Base-by-base conservation (phyloP, 208 protist species). In the Acanthamoeba quina region DNA sequence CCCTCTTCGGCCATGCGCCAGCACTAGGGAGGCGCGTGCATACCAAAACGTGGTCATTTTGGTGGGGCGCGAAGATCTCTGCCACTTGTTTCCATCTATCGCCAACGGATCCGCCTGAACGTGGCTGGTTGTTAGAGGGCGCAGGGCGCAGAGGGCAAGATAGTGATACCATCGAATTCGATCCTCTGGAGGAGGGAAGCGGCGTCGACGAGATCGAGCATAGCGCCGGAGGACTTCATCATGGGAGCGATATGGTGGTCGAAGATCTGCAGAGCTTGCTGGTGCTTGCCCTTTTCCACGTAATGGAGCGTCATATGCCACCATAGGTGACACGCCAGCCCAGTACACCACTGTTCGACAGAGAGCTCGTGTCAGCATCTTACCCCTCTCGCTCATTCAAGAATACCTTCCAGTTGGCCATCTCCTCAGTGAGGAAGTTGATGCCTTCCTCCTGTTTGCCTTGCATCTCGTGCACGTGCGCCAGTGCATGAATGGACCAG, bases 201-300 rank as follows among this genome's bases (percentile, higher is more conserved):
- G 15, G 60, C 83, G 13, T 90, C 83, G 17, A 90, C 83, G 5
- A 90, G 60, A 90, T 90, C 83, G 29, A 90, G 41, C 83, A 90
- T 90, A 0, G 56, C 31, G 37, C 83, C 83, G 37, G 83, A 90
- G 31, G 83, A 24, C 34, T 62, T 83, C 9, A 21, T 70, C 83
- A 90, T 70, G 7, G 52, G 52, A 21, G 26, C 24, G 37, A 90
- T 90, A 26, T 70, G 83, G n/a, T 68, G 15, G 41, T 90, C 83
- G 31, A 72, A 90, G 54, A 90, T 24, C 6, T 90, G 29, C 17
- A 90, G 31, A 13, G 58, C 83, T 26, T 68, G n/a, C 15, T 26
- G 15, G 83, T 72, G 60, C 3, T 70, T 21, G 0, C 31, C 83
- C 37, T 90, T 5, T 10, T 90, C 83, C 54, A 90, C 49, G 17